Percentiles rank a stretch among this genome's conserved stretches.
Conservation (phyloP, 164 flowering plant genomes). For the Aristolochia fimbriata region DNA sequence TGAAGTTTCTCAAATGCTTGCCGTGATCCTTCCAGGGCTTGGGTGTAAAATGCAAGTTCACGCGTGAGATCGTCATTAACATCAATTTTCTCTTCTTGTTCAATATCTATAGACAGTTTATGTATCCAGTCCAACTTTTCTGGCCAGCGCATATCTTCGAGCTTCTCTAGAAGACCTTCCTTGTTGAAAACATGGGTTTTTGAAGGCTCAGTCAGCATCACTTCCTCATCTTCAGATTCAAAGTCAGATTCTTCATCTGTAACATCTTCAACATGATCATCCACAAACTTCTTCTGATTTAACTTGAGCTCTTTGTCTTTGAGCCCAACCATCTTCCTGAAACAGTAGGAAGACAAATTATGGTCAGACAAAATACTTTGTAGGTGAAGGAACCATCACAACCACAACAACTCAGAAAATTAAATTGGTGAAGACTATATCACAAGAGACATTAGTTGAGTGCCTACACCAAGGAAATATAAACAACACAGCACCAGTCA, state of each 20-base stretch:
- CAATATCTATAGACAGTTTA: constrained; percentile 43
- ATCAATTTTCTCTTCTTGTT: constrained; percentile 56
- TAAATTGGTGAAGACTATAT: no score
- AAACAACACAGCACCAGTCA: no score
- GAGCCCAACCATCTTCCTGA: no score
- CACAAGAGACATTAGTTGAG: no score
- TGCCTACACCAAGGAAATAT: no score
- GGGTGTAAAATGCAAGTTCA: constrained; percentile 74
- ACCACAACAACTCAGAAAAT: no score
- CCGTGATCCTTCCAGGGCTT: constrained; percentile 77
- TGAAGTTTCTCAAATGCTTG: constrained; percentile 58
- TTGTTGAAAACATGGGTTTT: constrained; percentile 48
- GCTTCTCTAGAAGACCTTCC: constrained; percentile 67
- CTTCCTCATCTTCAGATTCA: constrained; percentile 40
- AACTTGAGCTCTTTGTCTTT: no score
- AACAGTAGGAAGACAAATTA: no score
- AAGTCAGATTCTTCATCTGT: constrained; percentile 26
- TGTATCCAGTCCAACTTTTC: constrained; percentile 68
- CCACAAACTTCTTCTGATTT: background rate
- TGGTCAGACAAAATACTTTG: no score
- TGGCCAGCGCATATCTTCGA: constrained; percentile 81
- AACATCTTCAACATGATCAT: constrained; percentile 21
- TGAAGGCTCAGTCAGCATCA: constrained; percentile 47
- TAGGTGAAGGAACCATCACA: no score
- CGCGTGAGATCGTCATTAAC: constrained; percentile 82